Conservation (phyloP, 108 stramenopile species). For the Conticribra weissflogii region DNA sequence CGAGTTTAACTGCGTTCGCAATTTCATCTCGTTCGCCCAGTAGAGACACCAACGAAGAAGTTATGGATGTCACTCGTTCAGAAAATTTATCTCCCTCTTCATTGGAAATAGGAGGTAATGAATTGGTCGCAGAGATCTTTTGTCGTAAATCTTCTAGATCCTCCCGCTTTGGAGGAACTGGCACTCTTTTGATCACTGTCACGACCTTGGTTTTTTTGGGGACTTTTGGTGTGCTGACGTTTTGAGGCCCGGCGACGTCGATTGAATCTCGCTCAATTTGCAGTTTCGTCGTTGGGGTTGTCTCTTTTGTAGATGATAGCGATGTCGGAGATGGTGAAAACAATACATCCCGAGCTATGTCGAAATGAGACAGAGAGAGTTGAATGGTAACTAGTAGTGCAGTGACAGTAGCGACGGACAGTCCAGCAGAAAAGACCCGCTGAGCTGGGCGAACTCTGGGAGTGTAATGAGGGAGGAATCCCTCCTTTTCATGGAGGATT, state of each 20-base stretch:
- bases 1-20: neutral
- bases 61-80: constrained; percentile 6
- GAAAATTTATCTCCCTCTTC: neutral
- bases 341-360: constrained; percentile 9
- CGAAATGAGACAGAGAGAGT: constrained; percentile 15
- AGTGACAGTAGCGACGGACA: constrained; percentile 18
- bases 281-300: too few relatives aligned
- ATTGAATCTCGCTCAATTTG: too few relatives aligned
- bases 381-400: constrained; percentile 8
- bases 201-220: constrained; percentile 7
- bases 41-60: constrained; percentile 15
- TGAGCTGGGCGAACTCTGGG: neutral
- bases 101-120: neutral
- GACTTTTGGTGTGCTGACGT: too few relatives aligned
- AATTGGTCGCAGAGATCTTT: constrained; percentile 26
- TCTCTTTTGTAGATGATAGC: constrained; percentile 1
- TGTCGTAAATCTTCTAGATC: constrained; percentile 29
- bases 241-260: too few relatives aligned
- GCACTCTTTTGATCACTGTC: constrained; percentile 14
- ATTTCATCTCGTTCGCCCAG: constrained; percentile 5
- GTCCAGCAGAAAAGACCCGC: neutral
- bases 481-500: neutral
- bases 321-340: neutral
- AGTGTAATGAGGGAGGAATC: neutral
- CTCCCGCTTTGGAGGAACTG: constrained; percentile 25